Evolutionary conservation across 2,329 filamentous ascomycete species (phyloP), one percentile per base, ranked within the genome.

Genomic region (Phoma sp.): DNA sequence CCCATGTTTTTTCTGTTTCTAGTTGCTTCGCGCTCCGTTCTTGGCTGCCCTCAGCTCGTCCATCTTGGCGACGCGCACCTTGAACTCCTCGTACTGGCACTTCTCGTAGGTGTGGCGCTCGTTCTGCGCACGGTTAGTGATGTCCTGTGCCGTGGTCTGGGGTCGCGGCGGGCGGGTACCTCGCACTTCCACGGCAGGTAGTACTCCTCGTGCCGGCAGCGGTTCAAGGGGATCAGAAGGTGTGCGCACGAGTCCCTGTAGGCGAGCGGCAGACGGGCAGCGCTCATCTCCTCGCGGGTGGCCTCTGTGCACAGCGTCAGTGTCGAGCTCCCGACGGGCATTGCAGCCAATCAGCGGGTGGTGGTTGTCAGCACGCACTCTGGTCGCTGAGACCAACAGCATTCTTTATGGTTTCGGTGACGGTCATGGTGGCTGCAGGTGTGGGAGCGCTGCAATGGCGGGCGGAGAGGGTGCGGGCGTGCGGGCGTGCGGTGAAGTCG

Each of bases 61-160:
- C 95, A 99, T 99, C 88, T 96, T 98, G 74, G 90, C 91, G 63
- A 99, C 95, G 55, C 95, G 88, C 85, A 94, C 92, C 87, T 96
- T 96, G 84, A 99, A 99, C 77, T 98, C 95, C 63, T 90, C 90
- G 80, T 99, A 99, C 75, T 99, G 95, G 86, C 95, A 99, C 79
- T 98, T 98, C 77, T 99, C 95, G 84, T 99, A 99, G 73, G 88
- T 89, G 81, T 99, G 95, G 82, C 95, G 85, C 84, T 99, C 95
- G 77, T 92, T 88, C 95, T 98, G 74, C 56, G 13, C 17, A 10
- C 1, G 3, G 57, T 73, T 51, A 71, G 67, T 55, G 2, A 13
- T 22, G 4, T 15, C 29, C 2, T 29, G 27, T 2, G 7, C 13
- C 10, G 22, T 15, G 39, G 32, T 10, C 7, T 12, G 25, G 15